Evolutionary conservation across 805 yeast genomes (phyloP).

Genomic region (Blastobotrys peoriensis): DNA sequence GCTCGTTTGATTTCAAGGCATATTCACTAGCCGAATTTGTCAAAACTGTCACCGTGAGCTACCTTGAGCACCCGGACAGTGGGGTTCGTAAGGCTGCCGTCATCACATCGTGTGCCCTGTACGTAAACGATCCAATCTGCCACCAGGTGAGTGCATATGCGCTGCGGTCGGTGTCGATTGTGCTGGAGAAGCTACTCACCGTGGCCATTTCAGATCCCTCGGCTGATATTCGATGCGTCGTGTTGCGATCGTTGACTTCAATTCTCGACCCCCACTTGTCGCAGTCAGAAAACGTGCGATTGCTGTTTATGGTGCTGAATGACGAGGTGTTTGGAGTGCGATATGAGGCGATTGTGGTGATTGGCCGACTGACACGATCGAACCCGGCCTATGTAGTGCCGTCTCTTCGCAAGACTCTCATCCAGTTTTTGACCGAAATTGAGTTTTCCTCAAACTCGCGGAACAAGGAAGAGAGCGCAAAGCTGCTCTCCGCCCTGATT

Average conservation of each 20-base stretch:
- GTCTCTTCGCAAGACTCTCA: conserved; percentile 74
- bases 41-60: conserved; percentile 72
- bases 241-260: conserved; percentile 63
- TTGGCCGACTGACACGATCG: conserved; percentile 77
- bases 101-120: conserved; percentile 70
- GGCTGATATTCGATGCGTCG: conserved; percentile 78
- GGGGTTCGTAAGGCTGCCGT: conserved; percentile 82
- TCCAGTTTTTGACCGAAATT: conserved; percentile 77
- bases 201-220: conserved; percentile 84
- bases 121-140: conserved; percentile 75
- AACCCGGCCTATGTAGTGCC: conserved; percentile 97
- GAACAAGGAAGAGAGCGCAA: conserved; percentile 82
- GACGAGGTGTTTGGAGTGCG: conserved; percentile 86
- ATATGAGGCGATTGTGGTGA: conserved; percentile 65
- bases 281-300: conserved; percentile 83
- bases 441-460: conserved; percentile 73
- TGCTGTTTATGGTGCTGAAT: conserved; percentile 80
- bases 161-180: conserved; percentile 75
- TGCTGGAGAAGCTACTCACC: conserved; percentile 70
- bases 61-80: conserved; percentile 73
- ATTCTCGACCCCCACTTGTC: conserved; percentile 87
- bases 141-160: conserved; percentile 77
- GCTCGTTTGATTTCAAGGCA: conserved; percentile 65
- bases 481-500: conserved; percentile 64
- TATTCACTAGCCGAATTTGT: conserved; percentile 83